Evolutionary conservation across 441 rosid genomes (phyloP), one percentile per base, ranked within the genome.

Genomic region (Croton laevigatus): DNA sequence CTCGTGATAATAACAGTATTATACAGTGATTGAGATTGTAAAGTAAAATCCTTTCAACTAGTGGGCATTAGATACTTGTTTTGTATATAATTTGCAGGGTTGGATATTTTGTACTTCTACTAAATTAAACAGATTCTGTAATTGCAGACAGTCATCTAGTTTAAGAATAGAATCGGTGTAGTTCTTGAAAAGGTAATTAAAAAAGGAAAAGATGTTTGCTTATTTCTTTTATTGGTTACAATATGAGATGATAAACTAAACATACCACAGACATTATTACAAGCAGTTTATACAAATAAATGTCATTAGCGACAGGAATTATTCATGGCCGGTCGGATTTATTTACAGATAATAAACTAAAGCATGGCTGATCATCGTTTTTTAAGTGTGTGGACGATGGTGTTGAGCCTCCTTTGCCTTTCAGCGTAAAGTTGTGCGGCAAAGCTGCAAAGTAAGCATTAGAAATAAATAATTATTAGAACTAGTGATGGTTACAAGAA

Each of bases 321-420:
- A 23, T 55, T 55, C 59, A 55, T 55, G 14, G 34, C 59, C 16
- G 0, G 32, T 10, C 27, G 4, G 58, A 22, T 54, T 19, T 54
- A 54, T 54, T 54, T 3, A 40, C 10, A 40, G 10, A 40, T 40
- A 40, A 40, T 7, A 9, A 6, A 7, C 44, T 6, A 4, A 27
- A 27, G 44, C 10, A 0, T 40, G 44, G 5, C 44, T 40, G 8
- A 40, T 51, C 22, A 5, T 51, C n/a, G 6, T 51, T 16, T 5
- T 51, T 0, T 16, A 5, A 6, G 6, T 51, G n/a, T n/a, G 4
- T 55, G 11, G 37, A 10, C 12, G 16, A 11, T 60, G 22, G 13
- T 12, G 23, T 37, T 37, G 27, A 36, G 46, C 45, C 63, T 59
- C 63, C 63, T 60, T 10, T 60, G 64, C 46, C 64, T 60, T n/a